A percentile compares a stretch with the other conserved stretches of the same genome.
Evolutionary conservation across 352 stramenopile species (phyloP).

Genomic region (Thraustochytrium striatum): DNA sequence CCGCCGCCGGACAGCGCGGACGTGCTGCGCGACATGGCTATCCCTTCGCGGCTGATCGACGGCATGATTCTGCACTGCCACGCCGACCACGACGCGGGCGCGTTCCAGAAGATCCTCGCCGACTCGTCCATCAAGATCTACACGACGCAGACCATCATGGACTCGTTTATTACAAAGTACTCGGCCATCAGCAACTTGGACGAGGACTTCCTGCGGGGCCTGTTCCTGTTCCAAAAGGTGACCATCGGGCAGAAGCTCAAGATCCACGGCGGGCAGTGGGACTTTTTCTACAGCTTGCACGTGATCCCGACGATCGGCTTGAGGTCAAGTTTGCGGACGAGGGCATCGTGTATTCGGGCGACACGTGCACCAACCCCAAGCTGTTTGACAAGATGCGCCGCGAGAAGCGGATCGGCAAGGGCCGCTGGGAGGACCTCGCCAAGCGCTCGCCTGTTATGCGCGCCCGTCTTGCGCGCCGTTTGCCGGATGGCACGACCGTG

Average conservation of each 20-base stretch:
- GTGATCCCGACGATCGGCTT: constrained; percentile 72
- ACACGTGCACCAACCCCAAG: constrained; percentile 69
- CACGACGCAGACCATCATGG: constrained; percentile 74
- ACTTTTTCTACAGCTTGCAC: constrained; percentile 74
- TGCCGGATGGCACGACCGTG: constrained; percentile 56
- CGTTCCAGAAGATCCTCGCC: constrained; percentile 75
- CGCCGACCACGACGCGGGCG: constrained; percentile 71
- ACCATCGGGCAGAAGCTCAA: constrained; percentile 70
- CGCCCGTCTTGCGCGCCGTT: background rate
- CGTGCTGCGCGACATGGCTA: constrained; percentile 70
- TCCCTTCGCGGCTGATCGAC: constrained; percentile 72
- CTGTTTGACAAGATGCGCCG: constrained; percentile 66
- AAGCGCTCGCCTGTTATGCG: constrained; percentile 68
- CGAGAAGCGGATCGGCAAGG: constrained; percentile 63
- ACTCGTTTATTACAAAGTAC: constrained; percentile 75
- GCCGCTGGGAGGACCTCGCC: constrained; percentile 46
- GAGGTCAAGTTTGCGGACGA: constrained; percentile 74
- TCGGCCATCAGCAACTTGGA: constrained; percentile 69
- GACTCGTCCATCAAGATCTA: constrained; percentile 71
- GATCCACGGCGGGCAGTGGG: constrained; percentile 71
- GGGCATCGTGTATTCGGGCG: constrained; percentile 71
- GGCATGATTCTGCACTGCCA: constrained; percentile 75
- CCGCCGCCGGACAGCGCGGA: constrained; percentile 71
- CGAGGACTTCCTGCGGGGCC: constrained; percentile 64
- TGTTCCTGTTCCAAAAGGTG: constrained; percentile 58